Evolutionary conservation across 306 rosid species (phyloP), one percentile per base, ranked within the genome.

Genomic region (Ochetophila trinervis): DNA sequence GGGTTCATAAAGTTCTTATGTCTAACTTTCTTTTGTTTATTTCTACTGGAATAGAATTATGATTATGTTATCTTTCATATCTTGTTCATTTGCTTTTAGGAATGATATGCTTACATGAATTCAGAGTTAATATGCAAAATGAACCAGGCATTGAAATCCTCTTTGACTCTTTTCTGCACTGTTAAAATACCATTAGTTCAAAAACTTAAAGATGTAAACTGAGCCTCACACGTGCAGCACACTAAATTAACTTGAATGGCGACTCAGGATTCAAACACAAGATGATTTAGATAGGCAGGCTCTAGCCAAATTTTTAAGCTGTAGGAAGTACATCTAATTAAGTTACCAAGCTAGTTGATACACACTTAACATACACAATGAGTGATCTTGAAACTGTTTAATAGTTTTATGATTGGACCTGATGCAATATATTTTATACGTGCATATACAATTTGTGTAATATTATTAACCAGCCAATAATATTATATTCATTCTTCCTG

Each of bases 21-120:
- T 37, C 44, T 37, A 7, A 5, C 44, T 7, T 10, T 37, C 44
- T 7, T 37, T 37, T 6, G 44, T 37, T 37, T 37, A 8, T 37
- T 37, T 6, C 2, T 6, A 37, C 11, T 8, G 44, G 44, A 37
- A 5, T 37, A 37, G 11, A 37, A 37, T 37, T 37, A 6, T 20
- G 19, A 42, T 67, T 11, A 3, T 30, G 57, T 66, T 66, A 53
- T 32, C 32, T 79, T 69, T 73, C 12, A 45, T 34, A 51, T 70
- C 45, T 24, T 52, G 53, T 50, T 66, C 32, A 20, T 65, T 23
- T 19, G 14, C 24, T 10, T 40, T 40, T 40, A 40, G 8, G 13
- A 40, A 40, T 40, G 15, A 40, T 10, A 40, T 40, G 45, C 19
- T 6, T n/a, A 2, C 8, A 35, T 36, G 19, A 49, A 5, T 18